Evolutionary conservation across 257 asterid species (phyloP), one percentile per base, ranked within the genome.

Genomic region (Solanum neorickii): DNA sequence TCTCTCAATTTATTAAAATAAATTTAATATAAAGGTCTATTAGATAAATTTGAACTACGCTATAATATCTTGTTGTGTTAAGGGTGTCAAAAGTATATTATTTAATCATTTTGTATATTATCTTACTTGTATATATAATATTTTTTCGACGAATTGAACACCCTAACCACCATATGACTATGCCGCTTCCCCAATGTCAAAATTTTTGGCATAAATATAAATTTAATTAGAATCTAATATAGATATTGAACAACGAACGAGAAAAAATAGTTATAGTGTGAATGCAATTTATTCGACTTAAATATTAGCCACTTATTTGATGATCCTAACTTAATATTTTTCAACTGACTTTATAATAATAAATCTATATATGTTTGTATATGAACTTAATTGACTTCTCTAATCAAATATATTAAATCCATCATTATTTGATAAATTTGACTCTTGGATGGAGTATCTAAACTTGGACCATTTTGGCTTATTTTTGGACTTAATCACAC

Each of bases 241-340:
- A 65, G 3, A n/a, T 29, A 65, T 0, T 12, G 35, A 1, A 21
- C 4, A 20, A 0, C 3, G 11, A 4, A 6, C 1, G 3, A 70
- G 3, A 7, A 33, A 70, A 69, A 31, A 39, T 15, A n/a, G 76
- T 31, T 70, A 2, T 7, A 0, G 6, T 31, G 7, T 31, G 42
- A 70, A 70, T 31, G 14, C 37, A 31, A 18, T 16, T 16, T 33
- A 72, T 31, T 72, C 14, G 15, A 33, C 78, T 33, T 72, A 72
- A 72, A 33, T 16, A 12, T 72, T 15, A 33, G 78, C 46, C 78
- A 72, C 14, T n/a, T n/a, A n/a, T n/a, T n/a, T n/a, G n/a, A n/a
- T n/a, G n/a, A n/a, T n/a, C n/a, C n/a, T n/a, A n/a, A n/a, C n/a
- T n/a, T n/a, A n/a, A n/a, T n/a, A n/a, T n/a, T n/a, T n/a, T n/a